Evolutionary conservation across 257 asterid genomes (phyloP).

Genomic region (Knoxia roxburghii): DNA sequence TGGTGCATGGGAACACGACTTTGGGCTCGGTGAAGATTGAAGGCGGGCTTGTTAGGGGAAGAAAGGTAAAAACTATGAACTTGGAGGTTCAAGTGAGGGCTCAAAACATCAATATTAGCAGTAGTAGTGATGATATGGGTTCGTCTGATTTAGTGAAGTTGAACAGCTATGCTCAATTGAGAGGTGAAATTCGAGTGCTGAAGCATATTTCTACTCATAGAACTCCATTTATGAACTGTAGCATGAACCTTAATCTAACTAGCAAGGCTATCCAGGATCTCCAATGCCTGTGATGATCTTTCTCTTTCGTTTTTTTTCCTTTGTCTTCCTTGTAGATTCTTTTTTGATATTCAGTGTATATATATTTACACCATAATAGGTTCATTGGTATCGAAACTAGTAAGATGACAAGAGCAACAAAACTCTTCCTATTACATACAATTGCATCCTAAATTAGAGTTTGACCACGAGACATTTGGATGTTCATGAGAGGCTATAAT

Average conservation of each 20-base stretch:
- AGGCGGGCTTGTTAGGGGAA: slow-evolving; percentile 25
- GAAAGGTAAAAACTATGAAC: slow-evolving; percentile 18
- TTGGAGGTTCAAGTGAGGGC: slow-evolving; percentile 17
- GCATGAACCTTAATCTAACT: slow-evolving; percentile 39
- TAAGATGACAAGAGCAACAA: too few species aligned
- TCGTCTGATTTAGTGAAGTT: slow-evolving; percentile 29
- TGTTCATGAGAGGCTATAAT: too few species aligned
- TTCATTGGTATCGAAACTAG: too few species aligned
- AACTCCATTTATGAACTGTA: slow-evolving; percentile 46
- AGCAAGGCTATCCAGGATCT: slow-evolving; percentile 33
- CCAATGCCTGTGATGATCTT: slow-evolving; percentile 7
- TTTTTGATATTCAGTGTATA: too few species aligned
- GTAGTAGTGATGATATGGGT: too few species aligned
- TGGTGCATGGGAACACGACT: slow-evolving; percentile 29
- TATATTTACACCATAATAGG: too few species aligned
- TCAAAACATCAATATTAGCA: slow-evolving; percentile 23
- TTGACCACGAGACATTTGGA: too few species aligned
- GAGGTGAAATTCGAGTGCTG: slow-evolving; percentile 44
- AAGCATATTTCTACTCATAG: slow-evolving; percentile 27
- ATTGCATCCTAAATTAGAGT: too few species aligned
- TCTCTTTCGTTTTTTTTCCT: too few species aligned
- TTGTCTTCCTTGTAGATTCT: too few species aligned
- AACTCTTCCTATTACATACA: too few species aligned
- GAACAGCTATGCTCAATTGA: slow-evolving; percentile 29
- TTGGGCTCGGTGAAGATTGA: slow-evolving; percentile 22